These are phyloP conservation scores for Carpinus fangiana DNA, from an alignment of 306 rosid genomes.

Conservation along the genomic window DNA sequence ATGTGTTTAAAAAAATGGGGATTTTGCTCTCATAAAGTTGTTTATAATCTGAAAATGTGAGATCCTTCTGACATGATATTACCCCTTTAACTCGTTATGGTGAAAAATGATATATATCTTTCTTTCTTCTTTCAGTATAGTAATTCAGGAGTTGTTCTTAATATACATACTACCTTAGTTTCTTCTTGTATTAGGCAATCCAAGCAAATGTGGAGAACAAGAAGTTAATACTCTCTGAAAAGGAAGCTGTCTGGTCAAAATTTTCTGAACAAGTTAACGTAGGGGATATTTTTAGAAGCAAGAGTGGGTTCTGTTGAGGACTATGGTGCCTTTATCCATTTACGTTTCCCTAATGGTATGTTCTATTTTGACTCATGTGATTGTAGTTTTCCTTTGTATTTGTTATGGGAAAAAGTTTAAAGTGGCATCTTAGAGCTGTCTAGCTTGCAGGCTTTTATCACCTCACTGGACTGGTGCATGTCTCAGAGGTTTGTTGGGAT, in stretches of 20 bases:
- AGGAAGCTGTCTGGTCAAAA: slow-evolving; percentile 76
- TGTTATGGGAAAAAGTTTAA: slow-evolving; percentile 25
- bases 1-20: not conserved
- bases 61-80: not conserved
- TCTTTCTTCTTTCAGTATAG: slow-evolving; percentile 7
- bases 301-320: slow-evolving; percentile 74
- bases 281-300: slow-evolving; percentile 75
- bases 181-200: slow-evolving; percentile 60
- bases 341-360: slow-evolving; percentile 80
- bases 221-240: slow-evolving; percentile 81
- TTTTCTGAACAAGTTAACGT: slow-evolving; percentile 60
- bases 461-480: slow-evolving; percentile 84
- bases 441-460: slow-evolving; percentile 89
- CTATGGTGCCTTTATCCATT: slow-evolving; percentile 86
- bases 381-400: slow-evolving; percentile 11
- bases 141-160: slow-evolving; percentile 8
- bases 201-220: slow-evolving; percentile 71
- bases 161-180: slow-evolving; percentile 31
- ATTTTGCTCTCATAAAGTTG: not conserved
- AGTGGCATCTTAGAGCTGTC: slow-evolving; percentile 45
- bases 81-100: not conserved
- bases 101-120: not conserved
- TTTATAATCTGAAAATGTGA: not conserved
- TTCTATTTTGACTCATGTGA: slow-evolving; percentile 8
- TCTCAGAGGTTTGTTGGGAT: slow-evolving; percentile 97